Base-by-base conservation (phyloP, 345 rosid genomes). In the Adansonia digitata region DNA sequence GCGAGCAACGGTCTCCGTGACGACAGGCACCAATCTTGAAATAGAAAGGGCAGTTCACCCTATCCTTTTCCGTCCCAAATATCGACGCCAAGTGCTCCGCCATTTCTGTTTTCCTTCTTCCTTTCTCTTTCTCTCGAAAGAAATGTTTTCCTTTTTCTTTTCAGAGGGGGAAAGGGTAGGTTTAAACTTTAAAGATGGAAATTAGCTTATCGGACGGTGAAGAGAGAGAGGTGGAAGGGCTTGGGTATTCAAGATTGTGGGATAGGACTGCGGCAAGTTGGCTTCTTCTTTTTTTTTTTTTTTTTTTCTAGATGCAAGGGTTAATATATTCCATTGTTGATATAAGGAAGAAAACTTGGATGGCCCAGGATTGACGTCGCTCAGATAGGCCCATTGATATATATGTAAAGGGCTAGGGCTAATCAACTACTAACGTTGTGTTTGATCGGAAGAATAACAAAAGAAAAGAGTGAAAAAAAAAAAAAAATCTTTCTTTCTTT, bases 41-140 rank as follows among this genome's bases (percentile, higher is more conserved):
- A 83, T 92, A 88, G 81, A 90, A 92, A 1, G 97, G 94, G n/a
- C 94, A 90, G 79, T 86, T 90, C 67, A 92, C 93, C 13, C 94
- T 82, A 81, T 87, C 94, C 77, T 92, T 90, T 87, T 92, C 92
- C 49, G 97, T 87, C 5, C 91, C 94, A 37, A 87, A 92, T 61
- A 92, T 92, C 34, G 97, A 88, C 8, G 97, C 92, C 75, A 90
- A 81, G 80, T 88, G 91, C 81, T 88, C 94, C 77, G 92, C 94
- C 89, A 86, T 88, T 6, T 8, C 7, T 26, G 3, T 24, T 14
- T 5, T 3, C 14, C 31, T 35, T 51, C 45, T 18, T 34, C 4
- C 5, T 59, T 9, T 59, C 17, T 5, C 53, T 39, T 42, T 40
- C 11, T 22, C n/a, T 35, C 18, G 18, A 59, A 27, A 9, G 63